phyloP scores from a whole-genome alignment of 768 basidiomycete genomes.

The Filobasidium floriforme region DNA sequence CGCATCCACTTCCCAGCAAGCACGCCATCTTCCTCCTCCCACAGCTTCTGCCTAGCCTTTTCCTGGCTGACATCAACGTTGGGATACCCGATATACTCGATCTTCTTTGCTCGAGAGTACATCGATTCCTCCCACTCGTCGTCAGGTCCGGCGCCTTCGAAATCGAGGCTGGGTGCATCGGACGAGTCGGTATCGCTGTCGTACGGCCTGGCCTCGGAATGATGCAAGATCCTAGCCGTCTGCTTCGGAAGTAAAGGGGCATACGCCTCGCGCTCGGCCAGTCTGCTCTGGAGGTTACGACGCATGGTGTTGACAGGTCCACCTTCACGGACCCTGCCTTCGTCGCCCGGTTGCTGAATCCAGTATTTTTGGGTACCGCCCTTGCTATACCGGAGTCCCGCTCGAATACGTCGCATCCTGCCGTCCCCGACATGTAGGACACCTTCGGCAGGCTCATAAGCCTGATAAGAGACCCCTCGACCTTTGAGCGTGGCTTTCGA shows the following conservation, averaged over 20 bases:
- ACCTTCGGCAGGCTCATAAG: constrained; percentile 93
- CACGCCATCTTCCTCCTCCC: constrained; percentile 80
- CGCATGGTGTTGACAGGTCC: constrained; percentile 45
- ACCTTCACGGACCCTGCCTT: constrained; percentile 32
- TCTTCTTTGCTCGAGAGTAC: constrained; percentile 65
- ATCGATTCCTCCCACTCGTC: constrained; percentile 58
- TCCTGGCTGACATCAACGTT: constrained; percentile 81
- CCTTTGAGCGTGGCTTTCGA: constrained; percentile 71
- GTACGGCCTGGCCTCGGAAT: constrained; percentile 29
- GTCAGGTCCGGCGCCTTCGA: constrained; percentile 59
- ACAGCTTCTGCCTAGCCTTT: constrained; percentile 56
- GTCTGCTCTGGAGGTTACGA: constrained; percentile 38
- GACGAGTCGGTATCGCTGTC: constrained; percentile 45
- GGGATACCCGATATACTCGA: constrained; percentile 85
- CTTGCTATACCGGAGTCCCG: constrained; percentile 80
- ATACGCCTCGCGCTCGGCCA: constrained; percentile 55
- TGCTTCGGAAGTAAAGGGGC: constrained; percentile 67
- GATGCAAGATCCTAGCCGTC: constrained; percentile 58
- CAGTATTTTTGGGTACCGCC: constrained; percentile 94
- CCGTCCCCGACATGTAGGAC: constrained; percentile 83
- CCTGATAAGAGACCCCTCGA: constrained; percentile 87
- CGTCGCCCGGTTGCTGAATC: constrained; percentile 64
- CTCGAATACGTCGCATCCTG: constrained; percentile 75
- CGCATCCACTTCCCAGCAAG: constrained; percentile 59
- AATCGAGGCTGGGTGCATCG: constrained; percentile 51